phyloP scores from a whole-genome alignment of 352 stramenopile species.

The Plasmopara viticola region DNA sequence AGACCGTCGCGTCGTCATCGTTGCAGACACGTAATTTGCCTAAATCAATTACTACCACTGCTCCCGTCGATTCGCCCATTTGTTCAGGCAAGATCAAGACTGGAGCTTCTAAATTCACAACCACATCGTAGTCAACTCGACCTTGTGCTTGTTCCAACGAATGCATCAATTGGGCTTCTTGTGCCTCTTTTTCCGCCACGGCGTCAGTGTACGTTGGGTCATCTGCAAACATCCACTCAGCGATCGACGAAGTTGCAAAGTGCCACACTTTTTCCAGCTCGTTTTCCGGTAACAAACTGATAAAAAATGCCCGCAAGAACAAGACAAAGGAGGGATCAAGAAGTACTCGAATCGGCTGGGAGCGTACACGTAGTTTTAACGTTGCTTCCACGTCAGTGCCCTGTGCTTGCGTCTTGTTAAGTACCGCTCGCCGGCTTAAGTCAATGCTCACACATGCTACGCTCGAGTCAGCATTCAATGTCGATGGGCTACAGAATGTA shows the following conservation, averaged over 20 bases:
- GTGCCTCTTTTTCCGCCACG: conserved; percentile 25
- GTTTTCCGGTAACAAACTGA: conserved; percentile 54
- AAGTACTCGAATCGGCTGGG: conserved; percentile 62
- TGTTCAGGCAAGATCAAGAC: conserved; percentile 65
- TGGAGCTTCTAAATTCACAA: conserved; percentile 67
- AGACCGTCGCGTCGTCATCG: conserved; percentile 23
- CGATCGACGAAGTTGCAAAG: conserved; percentile 75
- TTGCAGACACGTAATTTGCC: conserved; percentile 60
- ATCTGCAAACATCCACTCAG: conserved; percentile 75
- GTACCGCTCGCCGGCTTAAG: conserved; percentile 19
- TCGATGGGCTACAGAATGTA: conserved; percentile 56
- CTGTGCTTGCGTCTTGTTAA: conserved; percentile 10
- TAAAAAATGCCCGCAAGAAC: conserved; percentile 64
- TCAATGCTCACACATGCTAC: conserved; percentile 51
- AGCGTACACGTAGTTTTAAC: conserved; percentile 41
- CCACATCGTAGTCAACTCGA: conserved; percentile 46
- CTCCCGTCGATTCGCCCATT: conserved; percentile 26
- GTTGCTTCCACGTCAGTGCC: conserved; percentile 16
- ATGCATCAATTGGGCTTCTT: conserved; percentile 32
- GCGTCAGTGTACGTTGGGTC: conserved; percentile 22
- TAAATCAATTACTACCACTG: conserved; percentile 64
- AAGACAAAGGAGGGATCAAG: conserved; percentile 66
- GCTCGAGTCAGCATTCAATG: conserved; percentile 6
- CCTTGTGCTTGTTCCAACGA: conserved; percentile 31
- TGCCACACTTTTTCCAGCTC: conserved; percentile 73